Base-by-base conservation (phyloP, 495 filamentous ascomycete species). In the Aspergillus baeticus region DNA sequence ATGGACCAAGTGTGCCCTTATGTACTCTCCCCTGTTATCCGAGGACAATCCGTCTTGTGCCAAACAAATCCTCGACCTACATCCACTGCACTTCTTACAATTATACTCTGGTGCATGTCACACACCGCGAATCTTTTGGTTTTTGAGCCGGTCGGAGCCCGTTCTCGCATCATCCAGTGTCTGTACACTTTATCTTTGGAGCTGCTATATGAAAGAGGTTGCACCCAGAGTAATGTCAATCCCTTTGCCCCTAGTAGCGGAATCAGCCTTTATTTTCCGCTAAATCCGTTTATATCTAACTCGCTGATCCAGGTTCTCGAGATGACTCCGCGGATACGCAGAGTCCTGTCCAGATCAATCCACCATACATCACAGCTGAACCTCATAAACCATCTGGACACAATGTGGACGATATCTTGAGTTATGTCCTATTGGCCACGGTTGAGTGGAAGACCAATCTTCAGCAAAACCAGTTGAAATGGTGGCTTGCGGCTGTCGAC, bases 101-200 rank as follows among this genome's bases (percentile, higher is more conserved):
- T 66, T 7, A 73, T 77, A 37, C 63, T 76, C 2, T 76, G 69
- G 62, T 69, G 67, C 36, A 67, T 71, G n/a, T 62, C 73, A 11
- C 72, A 76, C 33, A 75, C 73, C 10, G 66, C 72, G 1, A 65
- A 71, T 37, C 66, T 71, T 13, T 57, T 46, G 8, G 67, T 68
- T 17, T 65, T 75, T 43, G 46, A 67, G 31, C 31, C 64, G 34
- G 33, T 68, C 36, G 52, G 69, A 35, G 50, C 69, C 39, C 51
- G 63, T 45, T 62, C 61, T 18, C 60, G 65, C 23, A 65, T 59
- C 21, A 67, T 54, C 49, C 58, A 60, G 37, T 59, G 51, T 46
- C 66, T 69, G 11, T 73, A 63, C 63, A 62, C 61, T 58, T 61
- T 66, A 18, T 69, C 55, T 49, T 34, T 68, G 37, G 33, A 52